A percentile compares a stretch with the other conserved stretches of the same genome.
phyloP scores from a whole-genome alignment of 305 asterid genomes.

The Nicotiana rustica region DNA sequence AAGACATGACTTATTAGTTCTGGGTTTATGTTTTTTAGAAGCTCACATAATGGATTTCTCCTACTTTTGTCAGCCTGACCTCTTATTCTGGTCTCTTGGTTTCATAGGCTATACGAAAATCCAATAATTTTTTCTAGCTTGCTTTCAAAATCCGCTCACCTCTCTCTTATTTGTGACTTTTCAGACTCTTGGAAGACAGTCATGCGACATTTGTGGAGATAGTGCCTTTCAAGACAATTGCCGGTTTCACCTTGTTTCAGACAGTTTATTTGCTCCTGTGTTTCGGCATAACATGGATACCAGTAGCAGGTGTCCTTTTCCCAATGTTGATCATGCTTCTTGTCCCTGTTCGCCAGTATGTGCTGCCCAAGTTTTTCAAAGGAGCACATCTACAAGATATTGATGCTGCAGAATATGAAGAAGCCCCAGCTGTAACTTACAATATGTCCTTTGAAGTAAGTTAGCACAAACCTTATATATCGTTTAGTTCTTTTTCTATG shows the following conservation, averaged over 20 bases:
- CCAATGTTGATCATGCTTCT: constrained; percentile 92
- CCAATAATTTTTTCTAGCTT: background rate
- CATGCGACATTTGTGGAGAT: constrained; percentile 88
- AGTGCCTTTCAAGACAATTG: constrained; percentile 84
- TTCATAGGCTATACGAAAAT: background rate
- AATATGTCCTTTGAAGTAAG: constrained; percentile 72
- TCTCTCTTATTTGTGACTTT: constrained; percentile 31
- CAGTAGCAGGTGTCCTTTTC: constrained; percentile 91
- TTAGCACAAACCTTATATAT: background rate
- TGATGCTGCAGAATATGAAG: constrained; percentile 97
- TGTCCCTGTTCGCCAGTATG: constrained; percentile 83
- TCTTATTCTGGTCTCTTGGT: background rate
- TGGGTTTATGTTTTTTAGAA: background rate
- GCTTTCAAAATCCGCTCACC: background rate
- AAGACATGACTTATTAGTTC: background rate
- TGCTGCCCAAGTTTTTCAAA: constrained; percentile 84
- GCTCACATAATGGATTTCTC: background rate
- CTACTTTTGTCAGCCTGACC: background rate
- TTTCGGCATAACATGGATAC: constrained; percentile 95
- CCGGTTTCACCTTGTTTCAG: constrained; percentile 82
- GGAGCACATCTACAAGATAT: constrained; percentile 86
- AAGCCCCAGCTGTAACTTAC: constrained; percentile 72
- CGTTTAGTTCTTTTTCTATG: background rate
- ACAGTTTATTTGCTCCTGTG: constrained; percentile 75
- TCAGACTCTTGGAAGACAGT: constrained; percentile 76